phyloP scores from a whole-genome alignment of 768 basidiomycete species.

The Boletus reticuloceps region DNA sequence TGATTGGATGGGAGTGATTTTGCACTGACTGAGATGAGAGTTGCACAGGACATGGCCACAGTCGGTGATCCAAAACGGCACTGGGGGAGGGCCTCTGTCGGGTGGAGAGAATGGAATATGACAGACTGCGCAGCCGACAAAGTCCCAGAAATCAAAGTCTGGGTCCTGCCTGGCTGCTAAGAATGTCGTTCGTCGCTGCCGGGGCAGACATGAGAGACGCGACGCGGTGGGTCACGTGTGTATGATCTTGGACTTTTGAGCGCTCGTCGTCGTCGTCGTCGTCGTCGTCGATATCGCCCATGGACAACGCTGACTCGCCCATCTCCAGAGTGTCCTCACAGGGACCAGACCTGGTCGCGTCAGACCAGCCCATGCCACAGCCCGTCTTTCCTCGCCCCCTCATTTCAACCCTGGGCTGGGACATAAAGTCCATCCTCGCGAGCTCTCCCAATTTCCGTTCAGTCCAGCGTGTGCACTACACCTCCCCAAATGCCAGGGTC shows the following conservation, averaged over 20 bases:
- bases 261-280: background rate
- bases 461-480: slow-evolving; percentile 37
- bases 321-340: slow-evolving; percentile 5
- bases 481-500: slow-evolving; percentile 26
- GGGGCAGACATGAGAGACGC: slow-evolving; percentile 12
- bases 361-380: background rate
- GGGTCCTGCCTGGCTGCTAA: slow-evolving; percentile 5
- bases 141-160: slow-evolving; percentile 75
- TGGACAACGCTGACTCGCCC: background rate
- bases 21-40: slow-evolving; percentile 68
- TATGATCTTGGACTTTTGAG: background rate
- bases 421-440: slow-evolving; percentile 39
- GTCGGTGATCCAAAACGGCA: slow-evolving; percentile 88
- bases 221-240: slow-evolving; percentile 24
- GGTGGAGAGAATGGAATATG: slow-evolving; percentile 58
- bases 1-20: background rate
- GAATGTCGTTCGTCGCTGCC: slow-evolving; percentile 9
- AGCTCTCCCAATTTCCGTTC: slow-evolving; percentile 40
- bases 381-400: slow-evolving; percentile 2
- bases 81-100: slow-evolving; percentile 47
- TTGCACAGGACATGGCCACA: slow-evolving; percentile 88
- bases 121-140: slow-evolving; percentile 68
- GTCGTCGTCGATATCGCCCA: background rate
- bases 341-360: background rate
- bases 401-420: slow-evolving; percentile 52